Percentiles rank a stretch among this genome's conserved stretches.
phyloP scores from a whole-genome alignment of 257 asterid species.

The Gentiana dahurica region DNA sequence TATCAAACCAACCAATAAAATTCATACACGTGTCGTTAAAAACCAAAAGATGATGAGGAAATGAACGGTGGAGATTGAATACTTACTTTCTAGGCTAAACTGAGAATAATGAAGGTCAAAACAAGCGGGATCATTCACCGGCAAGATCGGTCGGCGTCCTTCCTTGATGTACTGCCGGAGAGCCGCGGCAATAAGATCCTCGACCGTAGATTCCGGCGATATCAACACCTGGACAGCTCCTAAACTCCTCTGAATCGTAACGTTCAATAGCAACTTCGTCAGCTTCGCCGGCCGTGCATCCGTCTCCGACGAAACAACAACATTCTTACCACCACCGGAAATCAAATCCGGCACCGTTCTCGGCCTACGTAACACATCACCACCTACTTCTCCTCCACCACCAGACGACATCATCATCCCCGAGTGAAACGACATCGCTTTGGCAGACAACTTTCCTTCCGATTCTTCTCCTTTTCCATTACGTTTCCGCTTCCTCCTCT shows the following conservation, averaged over 20 bases:
- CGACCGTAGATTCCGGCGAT: constrained; percentile 65
- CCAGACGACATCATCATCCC: constrained; percentile 11
- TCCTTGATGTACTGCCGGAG: constrained; percentile 62
- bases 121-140: constrained; percentile 23
- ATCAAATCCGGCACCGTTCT: constrained; percentile 67
- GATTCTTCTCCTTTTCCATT: constrained; percentile 40
- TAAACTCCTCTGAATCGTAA: constrained; percentile 68
- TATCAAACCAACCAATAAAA: neutral
- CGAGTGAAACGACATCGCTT: constrained; percentile 46
- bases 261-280: constrained; percentile 66
- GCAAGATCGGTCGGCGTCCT: constrained; percentile 44
- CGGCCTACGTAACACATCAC: constrained; percentile 36
- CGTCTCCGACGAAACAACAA: neutral
- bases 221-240: constrained; percentile 71
- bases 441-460: constrained; percentile 44
- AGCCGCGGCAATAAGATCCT: constrained; percentile 56
- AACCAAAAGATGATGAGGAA: neutral
- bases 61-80: constrained; percentile 7
- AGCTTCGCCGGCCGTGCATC: constrained; percentile 24
- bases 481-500: constrained; percentile 32
- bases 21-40: neutral
- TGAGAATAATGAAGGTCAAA: constrained; percentile 89
- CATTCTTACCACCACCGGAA: constrained; percentile 5
- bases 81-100: constrained; percentile 77
- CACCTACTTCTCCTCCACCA: constrained; percentile 2